Evolutionary conservation across 2,329 filamentous ascomycete genomes (phyloP).

Genomic region (Fusarium clavum): DNA sequence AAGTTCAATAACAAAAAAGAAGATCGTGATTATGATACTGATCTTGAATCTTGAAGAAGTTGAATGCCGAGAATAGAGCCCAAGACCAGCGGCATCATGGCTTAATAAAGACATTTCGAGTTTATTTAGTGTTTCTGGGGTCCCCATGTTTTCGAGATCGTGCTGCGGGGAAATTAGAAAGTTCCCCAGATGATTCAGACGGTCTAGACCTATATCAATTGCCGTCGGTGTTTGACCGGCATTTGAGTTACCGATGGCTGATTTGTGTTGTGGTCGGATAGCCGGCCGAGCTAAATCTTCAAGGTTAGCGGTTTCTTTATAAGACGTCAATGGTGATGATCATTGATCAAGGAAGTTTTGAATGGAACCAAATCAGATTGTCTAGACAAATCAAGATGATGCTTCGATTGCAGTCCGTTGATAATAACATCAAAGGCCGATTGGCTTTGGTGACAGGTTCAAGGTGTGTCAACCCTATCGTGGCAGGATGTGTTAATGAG

Average conservation of each 20-base stretch:
- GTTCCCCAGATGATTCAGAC: conserved; percentile 4
- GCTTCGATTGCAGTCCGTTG: conserved; percentile 21
- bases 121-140: conserved; percentile 14
- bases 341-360: neutral
- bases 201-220: conserved; percentile 10
- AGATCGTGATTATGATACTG: neutral
- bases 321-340: neutral
- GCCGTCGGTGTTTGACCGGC: conserved; percentile 22
- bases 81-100: neutral
- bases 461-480: conserved; percentile 11
- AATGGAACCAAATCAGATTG: neutral
- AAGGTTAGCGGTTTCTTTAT: conserved; percentile 1
- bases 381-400: neutral
- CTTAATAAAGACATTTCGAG: conserved; percentile 29
- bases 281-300: conserved; percentile 5
- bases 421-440: conserved; percentile 32
- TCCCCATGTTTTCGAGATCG: conserved; percentile 19
- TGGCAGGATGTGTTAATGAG: neutral
- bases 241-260: conserved; percentile 1
- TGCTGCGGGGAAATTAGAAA: conserved; percentile 6
- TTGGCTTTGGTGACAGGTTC: conserved; percentile 38
- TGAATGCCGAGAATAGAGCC: neutral
- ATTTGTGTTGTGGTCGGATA: neutral
- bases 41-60: neutral
- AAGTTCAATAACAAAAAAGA: neutral